Evolutionary conservation across 345 rosid genomes (phyloP).

Genomic region (Pugionium dolabratum): DNA sequence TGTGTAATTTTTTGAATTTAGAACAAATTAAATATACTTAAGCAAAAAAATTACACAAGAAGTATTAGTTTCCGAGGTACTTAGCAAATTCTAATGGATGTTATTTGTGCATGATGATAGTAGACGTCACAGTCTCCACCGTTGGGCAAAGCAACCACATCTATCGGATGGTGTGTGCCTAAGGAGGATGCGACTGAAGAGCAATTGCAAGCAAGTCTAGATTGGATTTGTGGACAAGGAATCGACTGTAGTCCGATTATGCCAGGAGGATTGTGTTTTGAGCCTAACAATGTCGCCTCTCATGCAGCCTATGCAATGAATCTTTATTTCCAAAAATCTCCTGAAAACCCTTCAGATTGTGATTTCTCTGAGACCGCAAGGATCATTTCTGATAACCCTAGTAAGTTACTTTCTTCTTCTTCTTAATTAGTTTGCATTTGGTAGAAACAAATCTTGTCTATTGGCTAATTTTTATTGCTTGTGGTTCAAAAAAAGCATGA

Average conservation of each 20-base stretch:
- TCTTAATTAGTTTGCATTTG: neutral
- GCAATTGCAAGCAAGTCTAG: slow-evolving; percentile 71
- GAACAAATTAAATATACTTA: too few species aligned
- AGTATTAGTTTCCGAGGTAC: neutral
- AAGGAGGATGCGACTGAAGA: slow-evolving; percentile 51
- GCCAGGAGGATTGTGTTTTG: slow-evolving; percentile 85
- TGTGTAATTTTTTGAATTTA: too few species aligned
- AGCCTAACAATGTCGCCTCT: slow-evolving; percentile 64
- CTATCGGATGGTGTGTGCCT: slow-evolving; percentile 65
- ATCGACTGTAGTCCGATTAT: slow-evolving; percentile 70
- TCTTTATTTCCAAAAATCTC: slow-evolving; percentile 60
- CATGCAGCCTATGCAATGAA: slow-evolving; percentile 95
- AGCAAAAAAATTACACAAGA: too few species aligned
- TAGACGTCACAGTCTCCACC: slow-evolving; percentile 32
- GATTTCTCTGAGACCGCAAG: slow-evolving; percentile 79
- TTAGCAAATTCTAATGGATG: slow-evolving; percentile 1
- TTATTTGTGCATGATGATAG: slow-evolving; percentile 10
- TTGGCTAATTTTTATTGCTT: too few species aligned
- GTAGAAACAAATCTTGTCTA: neutral
- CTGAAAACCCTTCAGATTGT: slow-evolving; percentile 52
- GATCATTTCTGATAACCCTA: slow-evolving; percentile 69
- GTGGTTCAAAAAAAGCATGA: too few species aligned
- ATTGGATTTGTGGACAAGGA: slow-evolving; percentile 78
- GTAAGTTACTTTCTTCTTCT: slow-evolving; percentile 40
- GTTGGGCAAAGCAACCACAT: slow-evolving; percentile 44